Evolutionary conservation across 2,329 filamentous ascomycete species (phyloP).

Genomic region (Diaporthe sp.): DNA sequence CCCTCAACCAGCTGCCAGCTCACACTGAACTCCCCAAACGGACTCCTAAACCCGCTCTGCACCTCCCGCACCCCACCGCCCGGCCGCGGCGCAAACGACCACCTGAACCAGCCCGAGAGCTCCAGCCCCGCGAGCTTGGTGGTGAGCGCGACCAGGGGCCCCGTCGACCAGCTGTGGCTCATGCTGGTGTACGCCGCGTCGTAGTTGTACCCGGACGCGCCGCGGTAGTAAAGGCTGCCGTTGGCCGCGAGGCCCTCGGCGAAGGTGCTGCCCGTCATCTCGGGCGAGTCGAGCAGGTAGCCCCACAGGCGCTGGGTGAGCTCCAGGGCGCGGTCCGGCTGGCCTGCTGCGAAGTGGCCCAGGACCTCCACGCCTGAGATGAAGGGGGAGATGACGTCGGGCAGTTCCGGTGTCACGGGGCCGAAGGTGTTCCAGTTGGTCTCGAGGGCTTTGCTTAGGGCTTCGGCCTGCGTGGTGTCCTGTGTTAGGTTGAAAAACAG

Average conservation of each 20-base stretch:
- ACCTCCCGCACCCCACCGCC: conserved; percentile 5
- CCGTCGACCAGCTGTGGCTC: conserved; percentile 31
- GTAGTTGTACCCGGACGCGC: conserved; percentile 13
- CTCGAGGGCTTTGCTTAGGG: conserved; percentile 22
- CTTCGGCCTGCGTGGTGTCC: neutral
- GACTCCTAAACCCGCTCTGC: conserved; percentile 7
- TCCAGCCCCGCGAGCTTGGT: conserved; percentile 25
- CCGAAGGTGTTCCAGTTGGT: conserved; percentile 27
- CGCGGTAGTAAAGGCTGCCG: conserved; percentile 28
- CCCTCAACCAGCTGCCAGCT: neutral
- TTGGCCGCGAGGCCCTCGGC: conserved; percentile 31
- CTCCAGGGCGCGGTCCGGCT: conserved; percentile 24
- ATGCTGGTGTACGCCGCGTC: conserved; percentile 28
- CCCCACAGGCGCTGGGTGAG: conserved; percentile 27
- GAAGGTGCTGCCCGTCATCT: conserved; percentile 31
- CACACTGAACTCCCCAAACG: neutral
- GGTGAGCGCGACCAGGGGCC: conserved; percentile 25
- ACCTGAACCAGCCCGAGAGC: conserved; percentile 22
- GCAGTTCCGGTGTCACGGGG: conserved; percentile 29
- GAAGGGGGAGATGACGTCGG: conserved; percentile 30
- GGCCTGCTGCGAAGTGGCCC: conserved; percentile 26
- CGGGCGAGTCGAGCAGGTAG: conserved; percentile 31
- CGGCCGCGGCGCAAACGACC: conserved; percentile 24
- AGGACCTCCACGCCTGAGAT: conserved; percentile 29
- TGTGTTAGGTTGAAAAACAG: conserved; percentile 29